A percentile compares a stretch with the other conserved stretches of the same genome.
Conservation (phyloP, 345 rosid species). For the Moringa oleifera region DNA sequence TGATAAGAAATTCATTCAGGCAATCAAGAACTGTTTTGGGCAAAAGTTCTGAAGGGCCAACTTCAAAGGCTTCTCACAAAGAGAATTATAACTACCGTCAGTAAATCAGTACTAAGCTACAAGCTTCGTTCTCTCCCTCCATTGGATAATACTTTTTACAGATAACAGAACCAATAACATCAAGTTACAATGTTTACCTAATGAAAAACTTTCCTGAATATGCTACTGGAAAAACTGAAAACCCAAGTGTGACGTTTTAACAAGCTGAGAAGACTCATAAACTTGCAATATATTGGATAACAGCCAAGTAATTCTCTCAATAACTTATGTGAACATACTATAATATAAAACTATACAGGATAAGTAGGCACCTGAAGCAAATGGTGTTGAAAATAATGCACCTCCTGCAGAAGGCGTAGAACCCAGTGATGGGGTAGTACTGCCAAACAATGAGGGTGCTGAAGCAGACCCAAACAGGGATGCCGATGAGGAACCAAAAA, state of each 20-base stretch:
- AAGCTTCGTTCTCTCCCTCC: too few species aligned
- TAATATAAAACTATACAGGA: background rate
- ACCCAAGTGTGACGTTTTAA: background rate
- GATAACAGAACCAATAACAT: background rate
- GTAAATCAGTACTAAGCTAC: background rate
- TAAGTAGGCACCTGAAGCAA: slow-evolving; percentile 48
- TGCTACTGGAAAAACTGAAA: background rate
- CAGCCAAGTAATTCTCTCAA: background rate
- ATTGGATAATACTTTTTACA: background rate
- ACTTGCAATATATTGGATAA: slow-evolving; percentile 11
- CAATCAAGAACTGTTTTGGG: too few species aligned
- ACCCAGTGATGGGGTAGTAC: slow-evolving; percentile 41
- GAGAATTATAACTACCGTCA: background rate
- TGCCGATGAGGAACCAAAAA: slow-evolving; percentile 34
- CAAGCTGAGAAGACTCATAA: slow-evolving; percentile 3
- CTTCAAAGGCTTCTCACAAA: slow-evolving; percentile 2
- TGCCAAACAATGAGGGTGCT: slow-evolving; percentile 51
- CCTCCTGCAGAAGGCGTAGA: slow-evolving; percentile 44
- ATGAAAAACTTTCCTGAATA: background rate
- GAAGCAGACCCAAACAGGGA: slow-evolving; percentile 55
- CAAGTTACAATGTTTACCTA: background rate
- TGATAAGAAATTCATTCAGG: slow-evolving; percentile 6
- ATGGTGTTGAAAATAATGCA: slow-evolving; percentile 57
- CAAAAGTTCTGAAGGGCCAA: too few species aligned
- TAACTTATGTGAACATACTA: background rate